Conservation (phyloP, 1,139 yeast species). For the Candida glucosophila region DNA sequence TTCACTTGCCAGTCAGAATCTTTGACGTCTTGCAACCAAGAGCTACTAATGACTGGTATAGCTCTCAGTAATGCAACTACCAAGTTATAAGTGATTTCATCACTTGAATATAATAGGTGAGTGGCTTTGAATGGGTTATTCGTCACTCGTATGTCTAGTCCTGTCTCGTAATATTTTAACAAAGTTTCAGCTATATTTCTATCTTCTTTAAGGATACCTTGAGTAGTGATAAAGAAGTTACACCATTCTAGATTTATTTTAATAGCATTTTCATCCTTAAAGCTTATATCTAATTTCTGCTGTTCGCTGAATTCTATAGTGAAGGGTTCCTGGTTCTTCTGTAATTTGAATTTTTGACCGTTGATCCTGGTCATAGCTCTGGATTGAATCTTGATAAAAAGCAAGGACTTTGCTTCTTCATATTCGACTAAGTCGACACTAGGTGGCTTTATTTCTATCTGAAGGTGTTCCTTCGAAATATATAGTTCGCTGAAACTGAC, state of each 20-base stretch:
- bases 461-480: slow-evolving; percentile 25
- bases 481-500: slow-evolving; percentile 14
- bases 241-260: slow-evolving; percentile 15
- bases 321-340: slow-evolving; percentile 11
- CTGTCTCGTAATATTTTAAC: slow-evolving; percentile 6
- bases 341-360: slow-evolving; percentile 16
- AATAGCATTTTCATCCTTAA: slow-evolving; percentile 11
- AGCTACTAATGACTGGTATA: slow-evolving; percentile 16
- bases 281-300: slow-evolving; percentile 10
- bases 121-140: slow-evolving; percentile 14
- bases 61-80: slow-evolving; percentile 18
- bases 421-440: slow-evolving; percentile 5
- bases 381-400: slow-evolving; percentile 17
- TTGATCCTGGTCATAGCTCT: slow-evolving; percentile 24
- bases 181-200: slow-evolving; percentile 5
- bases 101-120: slow-evolving; percentile 15
- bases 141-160: slow-evolving; percentile 18
- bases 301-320: slow-evolving; percentile 10
- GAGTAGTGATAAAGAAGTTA: slow-evolving; percentile 3
- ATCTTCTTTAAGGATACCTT: not conserved
- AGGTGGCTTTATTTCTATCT: slow-evolving; percentile 11
- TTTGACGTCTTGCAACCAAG: slow-evolving; percentile 15
- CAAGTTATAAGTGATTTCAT: slow-evolving; percentile 8
- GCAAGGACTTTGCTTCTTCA: slow-evolving; percentile 10
- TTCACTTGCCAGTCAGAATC: slow-evolving; percentile 8